A percentile compares a stretch with the other conserved stretches of the same genome.
phyloP scores from a whole-genome alignment of 495 filamentous ascomycete species.

The Lichenothelia convexa region DNA sequence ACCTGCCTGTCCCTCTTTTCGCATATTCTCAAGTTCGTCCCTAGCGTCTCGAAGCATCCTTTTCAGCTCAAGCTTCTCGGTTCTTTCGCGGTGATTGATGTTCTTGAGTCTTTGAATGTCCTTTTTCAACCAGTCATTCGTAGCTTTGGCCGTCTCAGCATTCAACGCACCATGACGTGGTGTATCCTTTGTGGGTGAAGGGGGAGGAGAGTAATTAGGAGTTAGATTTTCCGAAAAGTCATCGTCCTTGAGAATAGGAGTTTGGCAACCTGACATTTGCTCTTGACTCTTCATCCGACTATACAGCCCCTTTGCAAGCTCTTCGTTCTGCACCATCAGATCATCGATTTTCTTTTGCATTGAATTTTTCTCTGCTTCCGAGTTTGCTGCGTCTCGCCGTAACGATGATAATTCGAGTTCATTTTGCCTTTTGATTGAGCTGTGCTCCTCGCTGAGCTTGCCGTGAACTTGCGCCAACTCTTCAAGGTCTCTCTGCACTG shows the following conservation, averaged over 20 bases:
- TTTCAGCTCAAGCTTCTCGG: conserved; percentile 87
- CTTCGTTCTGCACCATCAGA: conserved; percentile 67
- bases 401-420: conserved; percentile 71
- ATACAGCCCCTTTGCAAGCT: conserved; percentile 61
- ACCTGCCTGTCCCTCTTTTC: conserved; percentile 36
- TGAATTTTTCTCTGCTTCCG: conserved; percentile 52
- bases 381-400: conserved; percentile 51
- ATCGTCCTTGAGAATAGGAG: conserved; percentile 22
- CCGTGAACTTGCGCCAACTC: conserved; percentile 62
- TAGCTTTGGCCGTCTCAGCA: conserved; percentile 85
- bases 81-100: conserved; percentile 92
- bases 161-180: conserved; percentile 80
- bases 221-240: conserved; percentile 48
- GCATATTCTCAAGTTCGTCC: conserved; percentile 71
- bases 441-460: conserved; percentile 66
- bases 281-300: conserved; percentile 54
- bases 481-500: conserved; percentile 66
- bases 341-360: conserved; percentile 75
- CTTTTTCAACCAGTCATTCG: conserved; percentile 79
- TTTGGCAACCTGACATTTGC: conserved; percentile 30
- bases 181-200: conserved; percentile 76
- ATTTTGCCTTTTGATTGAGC: conserved; percentile 54
- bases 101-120: conserved; percentile 91
- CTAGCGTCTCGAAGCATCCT: conserved; percentile 90
- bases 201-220: conserved; percentile 77